Conservation (phyloP, 805 yeast species). For the Teunomyces stri region DNA sequence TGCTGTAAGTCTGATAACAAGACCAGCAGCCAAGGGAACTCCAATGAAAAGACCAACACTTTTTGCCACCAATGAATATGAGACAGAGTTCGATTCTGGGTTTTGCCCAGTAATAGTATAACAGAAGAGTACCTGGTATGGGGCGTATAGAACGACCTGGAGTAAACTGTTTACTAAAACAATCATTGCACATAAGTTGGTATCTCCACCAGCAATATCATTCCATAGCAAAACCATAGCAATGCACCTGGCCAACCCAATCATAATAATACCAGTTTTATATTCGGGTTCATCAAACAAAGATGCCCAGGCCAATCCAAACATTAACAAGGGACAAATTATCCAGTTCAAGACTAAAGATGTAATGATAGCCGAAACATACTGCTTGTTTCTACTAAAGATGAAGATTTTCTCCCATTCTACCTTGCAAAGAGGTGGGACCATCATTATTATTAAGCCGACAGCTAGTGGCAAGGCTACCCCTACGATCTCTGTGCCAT, state of each 20-base stretch:
- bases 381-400: slow-evolving; percentile 11
- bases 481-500: slow-evolving; percentile 31
- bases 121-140: slow-evolving; percentile 47
- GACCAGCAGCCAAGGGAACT: slow-evolving; percentile 48
- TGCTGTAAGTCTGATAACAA: slow-evolving; percentile 36
- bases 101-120: slow-evolving; percentile 38
- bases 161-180: slow-evolving; percentile 50
- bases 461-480: slow-evolving; percentile 47
- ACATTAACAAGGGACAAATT: slow-evolving; percentile 54
- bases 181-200: slow-evolving; percentile 48
- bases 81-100: slow-evolving; percentile 13
- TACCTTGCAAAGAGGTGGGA: slow-evolving; percentile 55
- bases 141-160: slow-evolving; percentile 53
- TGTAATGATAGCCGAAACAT: slow-evolving; percentile 10
- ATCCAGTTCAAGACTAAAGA: slow-evolving; percentile 54
- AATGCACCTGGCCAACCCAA: slow-evolving; percentile 59
- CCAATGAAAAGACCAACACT: slow-evolving; percentile 55
- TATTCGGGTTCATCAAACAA: slow-evolving; percentile 48
- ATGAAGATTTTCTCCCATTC: slow-evolving; percentile 43
- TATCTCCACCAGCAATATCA: slow-evolving; percentile 52
- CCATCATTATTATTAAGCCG: slow-evolving; percentile 55
- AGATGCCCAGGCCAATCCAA: slow-evolving; percentile 53
- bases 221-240: slow-evolving; percentile 65
- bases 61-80: slow-evolving; percentile 43
- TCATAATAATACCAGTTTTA: slow-evolving; percentile 55